phyloP scores from a whole-genome alignment of 106 monocot species.

The Allium fistulosum region DNA sequence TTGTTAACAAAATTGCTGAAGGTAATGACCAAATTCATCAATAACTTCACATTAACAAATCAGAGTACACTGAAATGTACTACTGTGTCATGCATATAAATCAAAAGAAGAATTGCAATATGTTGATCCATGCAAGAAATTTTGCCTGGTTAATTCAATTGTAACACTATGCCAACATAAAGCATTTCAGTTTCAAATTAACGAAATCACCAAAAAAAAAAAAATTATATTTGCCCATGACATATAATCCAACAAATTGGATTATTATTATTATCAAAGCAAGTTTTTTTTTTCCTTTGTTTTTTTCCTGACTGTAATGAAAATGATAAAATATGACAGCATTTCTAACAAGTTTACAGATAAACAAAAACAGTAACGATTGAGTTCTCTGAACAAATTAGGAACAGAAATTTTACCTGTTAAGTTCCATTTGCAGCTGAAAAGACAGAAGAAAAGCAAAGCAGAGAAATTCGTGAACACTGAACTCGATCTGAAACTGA shows the following conservation, averaged over 20 bases:
- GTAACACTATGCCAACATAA: no score
- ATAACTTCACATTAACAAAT: no score
- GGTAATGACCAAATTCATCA: no score
- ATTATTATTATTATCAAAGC: not conserved
- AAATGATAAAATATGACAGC: no score
- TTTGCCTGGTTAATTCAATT: no score
- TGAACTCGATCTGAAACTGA: constrained; percentile 4
- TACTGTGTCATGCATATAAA: no score
- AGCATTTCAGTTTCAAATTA: not conserved
- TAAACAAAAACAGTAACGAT: not conserved
- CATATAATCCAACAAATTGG: not conserved
- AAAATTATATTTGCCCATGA: not conserved
- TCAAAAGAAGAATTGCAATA: no score
- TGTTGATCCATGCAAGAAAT: no score
- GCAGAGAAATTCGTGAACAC: constrained; percentile 9
- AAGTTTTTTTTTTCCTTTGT: no score
- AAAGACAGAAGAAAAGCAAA: constrained; percentile 12
- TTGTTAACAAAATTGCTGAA: no score
- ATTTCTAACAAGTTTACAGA: constrained; percentile 4
- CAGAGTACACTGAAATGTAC: no score
- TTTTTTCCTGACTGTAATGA: no score
- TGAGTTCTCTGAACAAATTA: not conserved
- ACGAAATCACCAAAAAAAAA: not conserved
- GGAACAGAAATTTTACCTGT: constrained; percentile 18
- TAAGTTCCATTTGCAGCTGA: constrained; percentile 12